These are phyloP conservation scores for Yamadazyma conglobata DNA, from an alignment of 1,139 yeast genomes.

Conservation along the genomic window DNA sequence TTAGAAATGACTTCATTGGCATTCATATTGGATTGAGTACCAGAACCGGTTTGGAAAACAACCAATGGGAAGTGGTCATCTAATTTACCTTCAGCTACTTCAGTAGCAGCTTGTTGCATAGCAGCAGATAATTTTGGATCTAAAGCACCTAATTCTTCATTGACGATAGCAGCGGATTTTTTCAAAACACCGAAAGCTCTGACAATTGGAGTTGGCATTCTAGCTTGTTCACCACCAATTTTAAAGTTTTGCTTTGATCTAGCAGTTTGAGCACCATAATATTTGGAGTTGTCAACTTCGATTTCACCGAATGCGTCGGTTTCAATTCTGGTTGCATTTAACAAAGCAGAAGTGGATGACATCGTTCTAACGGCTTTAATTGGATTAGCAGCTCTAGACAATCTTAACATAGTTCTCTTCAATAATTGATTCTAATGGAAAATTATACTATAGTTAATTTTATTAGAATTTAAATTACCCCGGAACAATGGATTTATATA, in stretches of 20 bases:
- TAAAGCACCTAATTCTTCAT: constrained; percentile 72
- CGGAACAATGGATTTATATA: constrained; percentile 13
- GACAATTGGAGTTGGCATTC: constrained; percentile 87
- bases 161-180: constrained; percentile 93
- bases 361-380: constrained; percentile 22
- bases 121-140: constrained; percentile 82
- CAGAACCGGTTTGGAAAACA: constrained; percentile 98
- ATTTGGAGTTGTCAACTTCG: constrained; percentile 77
- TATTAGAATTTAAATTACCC: constrained; percentile 8
- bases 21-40: constrained; percentile 98
- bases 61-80: constrained; percentile 95
- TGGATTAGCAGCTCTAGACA: constrained; percentile 11
- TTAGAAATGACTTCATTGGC: constrained; percentile 98
- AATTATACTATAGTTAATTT: constrained; percentile 2
- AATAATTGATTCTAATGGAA: constrained; percentile 1
- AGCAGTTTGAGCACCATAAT: constrained; percentile 99
- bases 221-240: constrained; percentile 89
- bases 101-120: constrained; percentile 91
- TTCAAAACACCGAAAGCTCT: constrained; percentile 91
- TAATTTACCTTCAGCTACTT: constrained; percentile 88
- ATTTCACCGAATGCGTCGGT: constrained; percentile 96
- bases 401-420: constrained; percentile 10
- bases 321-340: constrained; percentile 59
- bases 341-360: constrained; percentile 23
- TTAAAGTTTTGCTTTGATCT: constrained; percentile 89